These are phyloP conservation scores for Kodamaea hsintzibuensis DNA, from an alignment of 805 yeast genomes.

Conservation along the genomic window DNA sequence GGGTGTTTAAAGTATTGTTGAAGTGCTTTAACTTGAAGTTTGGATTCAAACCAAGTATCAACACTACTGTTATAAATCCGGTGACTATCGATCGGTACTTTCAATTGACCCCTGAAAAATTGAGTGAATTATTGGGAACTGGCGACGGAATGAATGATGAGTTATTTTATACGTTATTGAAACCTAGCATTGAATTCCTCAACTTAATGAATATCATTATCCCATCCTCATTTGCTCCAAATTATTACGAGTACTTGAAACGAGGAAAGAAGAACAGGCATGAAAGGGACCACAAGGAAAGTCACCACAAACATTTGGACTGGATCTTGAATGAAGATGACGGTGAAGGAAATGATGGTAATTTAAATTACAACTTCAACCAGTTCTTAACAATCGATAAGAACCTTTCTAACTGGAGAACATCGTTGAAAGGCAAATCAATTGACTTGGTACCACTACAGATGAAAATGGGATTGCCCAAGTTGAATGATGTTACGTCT, in stretches of 20 bases:
- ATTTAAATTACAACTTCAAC: conserved; percentile 44
- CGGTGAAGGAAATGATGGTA: conserved; percentile 50
- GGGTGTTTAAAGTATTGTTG: conserved; percentile 46
- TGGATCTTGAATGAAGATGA: conserved; percentile 48
- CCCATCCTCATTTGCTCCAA: conserved; percentile 48
- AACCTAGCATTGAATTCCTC: conserved; percentile 45
- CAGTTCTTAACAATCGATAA: conserved; percentile 45
- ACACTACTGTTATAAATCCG: conserved; percentile 48
- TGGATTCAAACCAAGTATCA: conserved; percentile 47
- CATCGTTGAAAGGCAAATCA: conserved; percentile 32
- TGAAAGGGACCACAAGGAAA: conserved; percentile 21
- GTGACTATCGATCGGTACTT: conserved; percentile 47
- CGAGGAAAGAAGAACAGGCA: conserved; percentile 21
- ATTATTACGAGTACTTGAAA: conserved; percentile 44
- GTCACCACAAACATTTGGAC: conserved; percentile 26
- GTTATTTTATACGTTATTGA: conserved; percentile 36
- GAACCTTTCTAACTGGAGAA: conserved; percentile 43
- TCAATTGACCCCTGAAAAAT: conserved; percentile 45
- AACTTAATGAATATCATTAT: conserved; percentile 45
- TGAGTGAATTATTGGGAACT: conserved; percentile 33
- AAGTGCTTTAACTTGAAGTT: conserved; percentile 44
- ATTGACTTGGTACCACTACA: conserved; percentile 20
- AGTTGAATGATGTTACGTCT: conserved; percentile 19
- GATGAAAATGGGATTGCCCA: conserved; percentile 28
- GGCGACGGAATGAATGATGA: conserved; percentile 27